phyloP scores from a whole-genome alignment of 495 filamentous ascomycete genomes.

The Lasiosphaeriaceae sp. region DNA sequence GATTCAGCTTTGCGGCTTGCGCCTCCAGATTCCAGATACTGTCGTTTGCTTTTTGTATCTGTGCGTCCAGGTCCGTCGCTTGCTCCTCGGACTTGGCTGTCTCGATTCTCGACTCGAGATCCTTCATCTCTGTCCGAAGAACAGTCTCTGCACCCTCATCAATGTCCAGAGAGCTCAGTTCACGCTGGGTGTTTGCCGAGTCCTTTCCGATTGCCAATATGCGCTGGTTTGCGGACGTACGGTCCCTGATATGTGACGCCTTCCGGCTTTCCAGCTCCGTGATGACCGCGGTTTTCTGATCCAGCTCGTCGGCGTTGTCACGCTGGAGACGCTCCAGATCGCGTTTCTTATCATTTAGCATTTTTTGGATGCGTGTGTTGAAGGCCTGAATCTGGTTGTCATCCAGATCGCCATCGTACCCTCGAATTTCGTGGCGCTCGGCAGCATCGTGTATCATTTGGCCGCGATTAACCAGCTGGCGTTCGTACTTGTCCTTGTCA shows the following conservation, averaged over 20 bases:
- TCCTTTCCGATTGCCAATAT: slow-evolving; percentile 68
- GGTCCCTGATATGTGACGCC: slow-evolving; percentile 64
- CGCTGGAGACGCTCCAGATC: slow-evolving; percentile 68
- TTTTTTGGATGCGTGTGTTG: slow-evolving; percentile 69
- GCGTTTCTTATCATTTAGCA: slow-evolving; percentile 71
- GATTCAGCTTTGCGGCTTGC: slow-evolving; percentile 60
- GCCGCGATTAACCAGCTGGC: slow-evolving; percentile 64
- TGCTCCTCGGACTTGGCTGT: slow-evolving; percentile 59
- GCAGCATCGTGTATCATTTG: slow-evolving; percentile 74
- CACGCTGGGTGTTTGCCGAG: slow-evolving; percentile 55
- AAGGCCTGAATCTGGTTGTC: slow-evolving; percentile 72
- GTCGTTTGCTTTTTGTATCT: slow-evolving; percentile 57
- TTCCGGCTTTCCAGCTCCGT: slow-evolving; percentile 66
- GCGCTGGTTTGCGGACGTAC: slow-evolving; percentile 61
- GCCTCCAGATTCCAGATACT: slow-evolving; percentile 65
- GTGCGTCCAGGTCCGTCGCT: slow-evolving; percentile 61
- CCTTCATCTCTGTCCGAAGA: slow-evolving; percentile 67
- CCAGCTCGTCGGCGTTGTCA: slow-evolving; percentile 66
- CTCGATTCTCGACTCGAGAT: slow-evolving; percentile 59
- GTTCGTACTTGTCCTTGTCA: slow-evolving; percentile 80
- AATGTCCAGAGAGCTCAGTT: slow-evolving; percentile 64
- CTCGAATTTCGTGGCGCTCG: slow-evolving; percentile 73
- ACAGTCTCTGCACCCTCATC: slow-evolving; percentile 79
- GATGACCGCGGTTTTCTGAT: slow-evolving; percentile 60
- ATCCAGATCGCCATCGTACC: slow-evolving; percentile 74